Evolutionary conservation across 768 basidiomycete species (phyloP).

Genomic region (Kwoniella bestiolae): DNA sequence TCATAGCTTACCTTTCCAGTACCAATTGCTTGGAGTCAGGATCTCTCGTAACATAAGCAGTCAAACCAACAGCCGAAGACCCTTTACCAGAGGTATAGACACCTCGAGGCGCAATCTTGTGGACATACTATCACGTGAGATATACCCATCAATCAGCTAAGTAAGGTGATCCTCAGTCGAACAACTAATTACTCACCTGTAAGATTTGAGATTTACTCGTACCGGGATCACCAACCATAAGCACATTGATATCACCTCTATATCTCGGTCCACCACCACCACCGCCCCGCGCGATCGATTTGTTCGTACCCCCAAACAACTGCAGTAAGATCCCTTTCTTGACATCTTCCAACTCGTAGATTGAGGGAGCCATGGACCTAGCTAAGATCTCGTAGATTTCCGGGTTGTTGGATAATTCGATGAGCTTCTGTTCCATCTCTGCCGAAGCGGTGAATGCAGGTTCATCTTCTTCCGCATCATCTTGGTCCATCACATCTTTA

Average conservation of each 20-base stretch:
- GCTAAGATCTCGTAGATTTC: conserved; percentile 88
- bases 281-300: conserved; percentile 87
- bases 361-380: conserved; percentile 85
- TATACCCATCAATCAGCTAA: background rate
- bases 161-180: background rate
- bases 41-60: conserved; percentile 96
- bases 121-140: conserved; percentile 74
- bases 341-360: conserved; percentile 98
- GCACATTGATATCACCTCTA: conserved; percentile 95
- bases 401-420: conserved; percentile 70
- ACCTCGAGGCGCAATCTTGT: conserved; percentile 96
- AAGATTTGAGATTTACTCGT: conserved; percentile 98
- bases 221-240: conserved; percentile 97
- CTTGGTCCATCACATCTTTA: conserved; percentile 31
- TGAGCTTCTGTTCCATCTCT: conserved; percentile 78
- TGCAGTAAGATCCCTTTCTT: conserved; percentile 97
- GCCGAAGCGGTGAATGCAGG: conserved; percentile 58
- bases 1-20: conserved; percentile 79
- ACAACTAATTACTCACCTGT: conserved; percentile 64
- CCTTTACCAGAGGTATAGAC: conserved; percentile 98
- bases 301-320: conserved; percentile 97
- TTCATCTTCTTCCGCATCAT: conserved; percentile 58
- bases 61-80: conserved; percentile 96
- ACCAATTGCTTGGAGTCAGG: conserved; percentile 98
- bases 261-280: conserved; percentile 96